Percentiles rank a stretch among this genome's conserved stretches.
These are phyloP conservation scores for Trichosanthes truncata DNA, from an alignment of 306 rosid species.

Conservation along the genomic window DNA sequence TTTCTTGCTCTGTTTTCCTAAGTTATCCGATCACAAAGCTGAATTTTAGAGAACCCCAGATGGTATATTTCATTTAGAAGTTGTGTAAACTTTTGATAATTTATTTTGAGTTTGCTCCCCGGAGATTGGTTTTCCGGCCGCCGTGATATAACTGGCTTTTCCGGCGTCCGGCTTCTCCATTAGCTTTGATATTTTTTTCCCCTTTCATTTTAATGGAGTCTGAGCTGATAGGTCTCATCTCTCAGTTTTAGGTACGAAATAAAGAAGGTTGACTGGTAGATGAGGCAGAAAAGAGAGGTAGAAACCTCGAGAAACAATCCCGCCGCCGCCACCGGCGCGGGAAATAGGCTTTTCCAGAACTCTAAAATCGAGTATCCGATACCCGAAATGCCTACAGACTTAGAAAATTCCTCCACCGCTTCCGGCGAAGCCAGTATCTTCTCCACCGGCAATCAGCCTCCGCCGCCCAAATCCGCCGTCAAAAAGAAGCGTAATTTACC, in stretches of 20 bases:
- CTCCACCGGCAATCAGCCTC: conserved; percentile 19
- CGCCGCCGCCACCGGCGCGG: neutral
- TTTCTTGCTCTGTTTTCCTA: neutral
- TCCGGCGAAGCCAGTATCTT: neutral
- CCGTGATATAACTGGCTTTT: neutral
- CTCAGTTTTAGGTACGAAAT: neutral
- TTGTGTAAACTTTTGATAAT: neutral
- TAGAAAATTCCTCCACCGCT: neutral
- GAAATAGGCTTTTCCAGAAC: neutral
- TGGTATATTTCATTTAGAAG: neutral
- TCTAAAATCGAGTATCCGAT: neutral
- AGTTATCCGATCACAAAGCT: neutral
- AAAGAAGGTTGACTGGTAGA: conserved; percentile 4
- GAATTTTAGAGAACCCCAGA: neutral
- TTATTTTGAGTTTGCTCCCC: neutral
- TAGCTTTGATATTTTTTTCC: neutral
- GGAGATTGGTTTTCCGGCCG: neutral
- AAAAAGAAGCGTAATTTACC: conserved; percentile 50
- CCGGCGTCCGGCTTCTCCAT: neutral
- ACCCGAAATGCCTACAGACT: neutral
- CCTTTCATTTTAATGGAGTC: neutral
- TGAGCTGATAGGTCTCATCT: neutral
- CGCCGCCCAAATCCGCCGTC: conserved; percentile 24
- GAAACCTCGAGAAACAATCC: neutral
- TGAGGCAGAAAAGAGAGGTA: neutral